Evolutionary conservation across 106 monocot species (phyloP).

Genomic region (Apostasia shenzhenica): DNA sequence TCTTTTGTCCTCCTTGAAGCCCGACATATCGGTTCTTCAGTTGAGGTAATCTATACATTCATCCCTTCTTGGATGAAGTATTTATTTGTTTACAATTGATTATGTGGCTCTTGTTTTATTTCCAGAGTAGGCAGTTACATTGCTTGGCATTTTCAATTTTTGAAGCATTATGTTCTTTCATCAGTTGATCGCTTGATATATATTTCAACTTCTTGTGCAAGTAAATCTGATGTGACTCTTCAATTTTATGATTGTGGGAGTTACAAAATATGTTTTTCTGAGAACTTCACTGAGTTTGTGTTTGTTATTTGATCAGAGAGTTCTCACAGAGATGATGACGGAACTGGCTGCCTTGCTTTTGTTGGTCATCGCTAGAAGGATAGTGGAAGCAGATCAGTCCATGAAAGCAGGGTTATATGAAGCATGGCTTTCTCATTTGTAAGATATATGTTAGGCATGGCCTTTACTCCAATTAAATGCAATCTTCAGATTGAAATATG

Average conservation of each 20-base stretch:
- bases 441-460: slow-evolving; percentile 5
- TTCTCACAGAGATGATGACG: slow-evolving; percentile 95
- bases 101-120: no score
- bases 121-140: no score
- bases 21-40: no score
- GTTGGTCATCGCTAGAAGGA: slow-evolving; percentile 73
- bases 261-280: background rate
- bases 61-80: no score
- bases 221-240: no score
- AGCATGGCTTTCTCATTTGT: slow-evolving; percentile 98
- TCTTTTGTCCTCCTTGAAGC: no score
- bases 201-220: no score
- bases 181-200: no score
- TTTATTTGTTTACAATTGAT: no score
- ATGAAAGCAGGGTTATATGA: slow-evolving; percentile 94
- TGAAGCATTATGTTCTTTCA: no score
- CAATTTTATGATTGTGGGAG: background rate
- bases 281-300: background rate
- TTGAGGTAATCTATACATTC: no score
- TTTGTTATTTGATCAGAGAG: slow-evolving; percentile 39
- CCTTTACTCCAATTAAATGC: background rate
- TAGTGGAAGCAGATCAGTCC: slow-evolving; percentile 96
- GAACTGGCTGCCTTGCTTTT: slow-evolving; percentile 95
- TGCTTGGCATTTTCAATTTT: no score
- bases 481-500: background rate